Base-by-base conservation (phyloP, 768 basidiomycete species). In the Hemileccinum rubropunctum region DNA sequence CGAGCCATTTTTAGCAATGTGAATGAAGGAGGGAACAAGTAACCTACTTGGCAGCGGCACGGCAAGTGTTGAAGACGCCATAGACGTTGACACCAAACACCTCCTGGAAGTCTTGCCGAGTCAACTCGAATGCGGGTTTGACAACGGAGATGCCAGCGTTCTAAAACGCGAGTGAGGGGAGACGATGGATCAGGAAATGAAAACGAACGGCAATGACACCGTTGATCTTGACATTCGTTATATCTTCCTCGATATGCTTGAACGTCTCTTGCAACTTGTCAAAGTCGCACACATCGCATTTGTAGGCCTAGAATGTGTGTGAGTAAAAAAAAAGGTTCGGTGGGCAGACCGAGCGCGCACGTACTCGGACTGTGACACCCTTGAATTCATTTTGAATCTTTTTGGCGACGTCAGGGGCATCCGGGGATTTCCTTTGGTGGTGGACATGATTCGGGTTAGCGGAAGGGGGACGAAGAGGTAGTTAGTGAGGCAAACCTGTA, bases 121-220 rank as follows among this genome's bases (percentile, higher is more conserved):
- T 72, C 49, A 86, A 64, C 2, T 86, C 79, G 20, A 83, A 42
- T 0, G 83, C 83, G 0, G 80, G 78, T 64, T 85, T 86, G 37
- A 81, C 74, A 34, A 81, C 74, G 0, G 84, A 83, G 13, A 82
- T 73, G 3, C 83, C 84, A 0, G 84, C 80, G 40, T 83, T 83
- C 81, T 83, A 32, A 5, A 34, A 15, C 2, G 9, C 37, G 6
- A 13, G 26, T 42, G 12, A 47, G 26, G 6, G 9, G 9, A 1
- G 17, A 12, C 0, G 13, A 2, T 14, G 3, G 1, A 18, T 23
- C 23, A 13, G 8, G 40, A 23, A n/a, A 1, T 1, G 34, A 2
- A 13, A 3, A 61, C 64, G 23, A 47, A 83, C 82, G 18, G 83
- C 81, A 26, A 85, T 76, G 30, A 86, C 67, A 5, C 82, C 83